Evolutionary conservation across 495 filamentous ascomycete species (phyloP).

Genomic region (Daldinia decipiens): DNA sequence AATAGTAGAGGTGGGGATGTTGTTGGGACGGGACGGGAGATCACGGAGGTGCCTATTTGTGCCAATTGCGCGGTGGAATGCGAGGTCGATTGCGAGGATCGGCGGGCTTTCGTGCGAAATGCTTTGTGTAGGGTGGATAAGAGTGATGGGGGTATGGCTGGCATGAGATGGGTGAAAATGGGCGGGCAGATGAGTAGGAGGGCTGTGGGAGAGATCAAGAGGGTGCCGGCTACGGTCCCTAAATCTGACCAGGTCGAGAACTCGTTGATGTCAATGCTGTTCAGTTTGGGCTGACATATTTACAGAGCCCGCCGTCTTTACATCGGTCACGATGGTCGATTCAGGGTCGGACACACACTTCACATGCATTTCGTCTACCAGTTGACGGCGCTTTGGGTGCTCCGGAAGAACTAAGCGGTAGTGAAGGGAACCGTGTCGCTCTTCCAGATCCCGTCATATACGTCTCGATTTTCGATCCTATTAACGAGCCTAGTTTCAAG

Average conservation of each 20-base stretch:
- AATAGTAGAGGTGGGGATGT: background rate
- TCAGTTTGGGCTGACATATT: background rate
- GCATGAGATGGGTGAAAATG: constrained; percentile 43
- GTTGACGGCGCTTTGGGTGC: constrained; percentile 31
- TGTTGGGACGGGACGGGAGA: constrained; percentile 37
- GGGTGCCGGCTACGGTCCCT: background rate
- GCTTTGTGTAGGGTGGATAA: constrained; percentile 45
- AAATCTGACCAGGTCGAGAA: constrained; percentile 19
- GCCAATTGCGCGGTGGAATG: constrained; percentile 45
- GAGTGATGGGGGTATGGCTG: constrained; percentile 43
- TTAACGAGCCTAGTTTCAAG: constrained; percentile 52
- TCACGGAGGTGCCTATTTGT: constrained; percentile 52
- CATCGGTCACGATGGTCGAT: background rate
- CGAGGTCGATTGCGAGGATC: constrained; percentile 36
- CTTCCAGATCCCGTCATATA: constrained; percentile 49
- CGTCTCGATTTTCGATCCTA: constrained; percentile 55
- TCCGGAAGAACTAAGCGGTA: constrained; percentile 9
- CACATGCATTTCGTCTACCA: constrained; percentile 15
- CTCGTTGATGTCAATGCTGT: background rate
- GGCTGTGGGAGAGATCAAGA: constrained; percentile 31
- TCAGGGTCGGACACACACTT: constrained; percentile 13
- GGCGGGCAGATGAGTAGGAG: constrained; percentile 26
- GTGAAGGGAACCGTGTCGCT: constrained; percentile 27
- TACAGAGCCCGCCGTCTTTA: constrained; percentile 15
- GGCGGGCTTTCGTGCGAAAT: constrained; percentile 30